phyloP scores from a whole-genome alignment of 148 eudicot genomes.

The Beta vulgaris region DNA sequence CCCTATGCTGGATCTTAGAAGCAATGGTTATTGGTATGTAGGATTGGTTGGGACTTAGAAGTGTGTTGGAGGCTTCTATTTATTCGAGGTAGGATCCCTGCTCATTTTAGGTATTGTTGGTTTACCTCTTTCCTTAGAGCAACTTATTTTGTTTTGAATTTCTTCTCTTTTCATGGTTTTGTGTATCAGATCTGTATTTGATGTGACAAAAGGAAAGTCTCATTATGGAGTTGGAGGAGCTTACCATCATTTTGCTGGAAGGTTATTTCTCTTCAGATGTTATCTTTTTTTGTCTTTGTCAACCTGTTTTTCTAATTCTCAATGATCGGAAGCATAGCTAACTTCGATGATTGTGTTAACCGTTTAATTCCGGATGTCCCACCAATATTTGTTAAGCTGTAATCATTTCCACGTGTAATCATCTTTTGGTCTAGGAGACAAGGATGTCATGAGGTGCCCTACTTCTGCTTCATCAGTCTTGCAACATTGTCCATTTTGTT shows the following conservation, averaged over 20 bases:
- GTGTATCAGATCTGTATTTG: constrained; percentile 78
- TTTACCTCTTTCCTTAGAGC: neutral
- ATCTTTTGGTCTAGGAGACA: neutral
- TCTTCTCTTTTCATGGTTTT: neutral
- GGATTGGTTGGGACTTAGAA: neutral
- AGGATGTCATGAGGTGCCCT: neutral
- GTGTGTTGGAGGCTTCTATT: neutral
- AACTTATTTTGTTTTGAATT: neutral
- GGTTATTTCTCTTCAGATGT: constrained; percentile 37
- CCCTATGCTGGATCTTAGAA: neutral
- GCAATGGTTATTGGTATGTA: neutral
- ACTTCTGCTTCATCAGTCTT: neutral
- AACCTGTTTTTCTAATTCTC: neutral
- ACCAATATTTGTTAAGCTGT: neutral
- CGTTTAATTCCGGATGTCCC: neutral
- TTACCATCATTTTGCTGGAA: constrained; percentile 91
- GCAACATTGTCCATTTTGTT: neutral
- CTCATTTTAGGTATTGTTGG: neutral
- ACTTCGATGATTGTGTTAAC: neutral
- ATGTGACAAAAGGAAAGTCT: constrained; percentile 82
- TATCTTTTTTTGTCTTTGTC: neutral
- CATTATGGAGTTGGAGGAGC: constrained; percentile 91
- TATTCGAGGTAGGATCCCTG: neutral
- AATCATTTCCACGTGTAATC: neutral
- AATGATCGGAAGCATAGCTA: neutral